Evolutionary conservation across 2,329 filamentous ascomycete species (phyloP).

Genomic region (Tolypocladium sp.): DNA sequence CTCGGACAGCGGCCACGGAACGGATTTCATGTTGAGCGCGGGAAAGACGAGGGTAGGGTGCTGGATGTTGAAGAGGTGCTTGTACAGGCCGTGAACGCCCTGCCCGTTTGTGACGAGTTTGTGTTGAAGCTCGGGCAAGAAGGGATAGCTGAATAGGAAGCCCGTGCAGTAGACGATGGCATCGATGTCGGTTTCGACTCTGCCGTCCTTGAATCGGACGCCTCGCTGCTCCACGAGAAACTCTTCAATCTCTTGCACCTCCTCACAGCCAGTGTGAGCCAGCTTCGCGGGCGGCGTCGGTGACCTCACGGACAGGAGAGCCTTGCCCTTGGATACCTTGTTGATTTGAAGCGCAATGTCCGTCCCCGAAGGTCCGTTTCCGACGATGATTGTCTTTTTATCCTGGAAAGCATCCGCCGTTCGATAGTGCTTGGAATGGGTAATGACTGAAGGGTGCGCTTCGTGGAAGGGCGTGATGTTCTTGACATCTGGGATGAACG

Average conservation of each 20-base stretch:
- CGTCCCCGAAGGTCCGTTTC: constrained; percentile 74
- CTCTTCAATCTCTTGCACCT: constrained; percentile 49
- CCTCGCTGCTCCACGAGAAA: constrained; percentile 45
- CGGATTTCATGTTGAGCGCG: constrained; percentile 68
- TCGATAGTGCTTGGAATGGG: constrained; percentile 76
- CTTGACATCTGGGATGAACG: constrained; percentile 54
- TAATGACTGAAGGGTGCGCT: constrained; percentile 50
- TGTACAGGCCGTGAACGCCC: constrained; percentile 63
- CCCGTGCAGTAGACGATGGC: constrained; percentile 80
- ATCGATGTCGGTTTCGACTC: constrained; percentile 59
- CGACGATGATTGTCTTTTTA: constrained; percentile 75
- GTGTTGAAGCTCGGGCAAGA: constrained; percentile 39
- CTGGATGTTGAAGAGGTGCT: constrained; percentile 68
- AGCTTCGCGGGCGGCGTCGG: constrained; percentile 35
- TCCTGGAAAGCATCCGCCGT: constrained; percentile 49
- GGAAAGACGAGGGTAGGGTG: constrained; percentile 74
- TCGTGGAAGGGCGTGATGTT: constrained; percentile 51
- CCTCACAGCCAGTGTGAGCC: constrained; percentile 34
- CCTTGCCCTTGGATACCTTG: constrained; percentile 43
- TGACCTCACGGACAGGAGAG: constrained; percentile 57
- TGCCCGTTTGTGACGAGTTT: constrained; percentile 59
- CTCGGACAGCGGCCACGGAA: constrained; percentile 79
- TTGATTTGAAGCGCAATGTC: constrained; percentile 77
- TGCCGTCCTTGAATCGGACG: constrained; percentile 58
- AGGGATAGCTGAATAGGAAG: constrained; percentile 79